These are phyloP conservation scores for Medicago ruthenica DNA, from an alignment of 306 rosid species.

Conservation along the genomic window DNA sequence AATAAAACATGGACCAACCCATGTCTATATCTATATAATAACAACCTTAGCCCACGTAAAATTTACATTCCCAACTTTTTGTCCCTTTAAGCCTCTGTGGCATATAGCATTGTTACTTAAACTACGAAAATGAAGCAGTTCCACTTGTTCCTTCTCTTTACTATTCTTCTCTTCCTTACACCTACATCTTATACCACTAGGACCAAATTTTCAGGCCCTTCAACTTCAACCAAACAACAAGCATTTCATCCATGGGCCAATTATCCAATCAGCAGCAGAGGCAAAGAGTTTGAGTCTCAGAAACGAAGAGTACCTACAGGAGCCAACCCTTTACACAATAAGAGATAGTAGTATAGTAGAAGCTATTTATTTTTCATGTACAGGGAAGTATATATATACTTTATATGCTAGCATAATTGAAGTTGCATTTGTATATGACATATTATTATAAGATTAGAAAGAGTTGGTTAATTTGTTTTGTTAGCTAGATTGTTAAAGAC, in stretches of 20 bases:
- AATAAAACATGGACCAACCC: not conserved
- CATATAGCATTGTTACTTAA: constrained; percentile 11
- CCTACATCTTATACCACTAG: constrained; percentile 43
- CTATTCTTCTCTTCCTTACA: constrained; percentile 50
- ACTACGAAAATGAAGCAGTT: constrained; percentile 56
- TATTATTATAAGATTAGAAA: not conserved
- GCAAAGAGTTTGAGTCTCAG: constrained; percentile 52
- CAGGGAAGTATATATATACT: constrained; percentile 7
- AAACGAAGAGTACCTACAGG: constrained; percentile 86
- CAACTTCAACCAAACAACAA: constrained; percentile 41
- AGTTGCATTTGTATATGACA: constrained; percentile 33
- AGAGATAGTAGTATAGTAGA: constrained; percentile 45
- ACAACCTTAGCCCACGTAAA: constrained; percentile 36
- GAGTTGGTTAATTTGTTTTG: constrained; percentile 2
- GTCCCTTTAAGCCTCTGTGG: constrained; percentile 20
- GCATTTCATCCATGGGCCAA: constrained; percentile 34
- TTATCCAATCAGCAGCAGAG: constrained; percentile 38
- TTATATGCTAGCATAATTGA: constrained; percentile 13
- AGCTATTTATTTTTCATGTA: constrained; percentile 31
- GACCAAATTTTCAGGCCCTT: constrained; percentile 48
- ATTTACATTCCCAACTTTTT: constrained; percentile 35
- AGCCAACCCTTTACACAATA: constrained; percentile 89
- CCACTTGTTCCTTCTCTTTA: constrained; percentile 46
- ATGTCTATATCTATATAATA: constrained; percentile 37
- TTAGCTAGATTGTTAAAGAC: constrained; percentile 37